Evolutionary conservation across 1,139 yeast genomes (phyloP).

Genomic region (Yamadazyma conglobata): DNA sequence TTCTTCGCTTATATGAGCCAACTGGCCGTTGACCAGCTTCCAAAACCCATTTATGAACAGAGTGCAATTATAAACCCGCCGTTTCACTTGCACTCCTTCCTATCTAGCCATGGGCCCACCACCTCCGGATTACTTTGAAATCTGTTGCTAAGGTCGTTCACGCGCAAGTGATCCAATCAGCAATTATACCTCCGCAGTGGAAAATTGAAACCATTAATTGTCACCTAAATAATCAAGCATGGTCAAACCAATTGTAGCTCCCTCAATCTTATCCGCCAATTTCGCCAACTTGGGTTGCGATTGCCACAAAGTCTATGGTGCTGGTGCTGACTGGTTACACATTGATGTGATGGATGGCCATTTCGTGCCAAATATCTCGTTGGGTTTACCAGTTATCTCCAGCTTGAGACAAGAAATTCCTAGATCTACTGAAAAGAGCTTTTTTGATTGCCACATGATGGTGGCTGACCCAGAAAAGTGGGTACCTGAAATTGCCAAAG

Average conservation of each 20-base stretch:
- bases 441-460: constrained; percentile 99
- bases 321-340: constrained; percentile 92
- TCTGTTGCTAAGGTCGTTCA: too few relatives aligned
- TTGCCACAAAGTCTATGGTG: constrained; percentile 73
- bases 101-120: too few relatives aligned
- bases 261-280: constrained; percentile 92
- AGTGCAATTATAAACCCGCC: too few relatives aligned
- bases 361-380: constrained; percentile 92
- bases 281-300: constrained; percentile 86
- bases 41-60: too few relatives aligned
- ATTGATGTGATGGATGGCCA: constrained; percentile 99
- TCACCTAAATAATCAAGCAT: too few relatives aligned
- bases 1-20: too few relatives aligned
- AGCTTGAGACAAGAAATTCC: constrained; percentile 80
- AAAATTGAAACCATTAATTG: too few relatives aligned
- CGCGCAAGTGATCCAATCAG: too few relatives aligned
- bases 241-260: constrained; percentile 89
- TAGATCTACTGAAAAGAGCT: constrained; percentile 47
- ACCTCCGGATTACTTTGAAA: too few relatives aligned
- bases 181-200: too few relatives aligned
- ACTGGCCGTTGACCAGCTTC: too few relatives aligned
- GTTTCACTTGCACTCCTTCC: too few relatives aligned
- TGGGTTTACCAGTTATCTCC: constrained; percentile 87
- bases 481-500: constrained; percentile 89
- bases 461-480: constrained; percentile 91